Evolutionary conservation across 768 basidiomycete species (phyloP).

Genomic region (Epithele typhae): DNA sequence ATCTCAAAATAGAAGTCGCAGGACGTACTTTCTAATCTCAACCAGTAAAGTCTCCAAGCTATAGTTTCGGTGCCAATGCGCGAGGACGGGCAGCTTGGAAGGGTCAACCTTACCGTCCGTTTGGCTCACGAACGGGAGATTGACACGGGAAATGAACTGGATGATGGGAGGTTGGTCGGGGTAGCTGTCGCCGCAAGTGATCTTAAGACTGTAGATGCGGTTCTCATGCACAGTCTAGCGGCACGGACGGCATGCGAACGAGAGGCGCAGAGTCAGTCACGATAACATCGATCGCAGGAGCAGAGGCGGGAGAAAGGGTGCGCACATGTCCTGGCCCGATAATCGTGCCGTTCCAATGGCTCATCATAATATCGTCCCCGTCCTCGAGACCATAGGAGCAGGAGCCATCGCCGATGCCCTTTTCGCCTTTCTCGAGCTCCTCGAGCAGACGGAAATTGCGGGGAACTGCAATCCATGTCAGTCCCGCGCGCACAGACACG

Average conservation of each 20-base stretch:
- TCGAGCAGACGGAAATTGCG: slow-evolving; percentile 95
- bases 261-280: slow-evolving; percentile 9
- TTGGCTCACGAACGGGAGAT: slow-evolving; percentile 86
- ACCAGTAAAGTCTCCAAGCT: slow-evolving; percentile 89
- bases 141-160: slow-evolving; percentile 85
- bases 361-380: slow-evolving; percentile 95
- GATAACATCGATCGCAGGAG: slow-evolving; percentile 10
- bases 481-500: neutral
- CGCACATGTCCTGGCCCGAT: slow-evolving; percentile 96
- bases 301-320: neutral
- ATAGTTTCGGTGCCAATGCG: slow-evolving; percentile 67
- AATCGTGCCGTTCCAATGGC: slow-evolving; percentile 98
- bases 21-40: slow-evolving; percentile 81
- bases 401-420: slow-evolving; percentile 97
- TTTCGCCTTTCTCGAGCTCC: slow-evolving; percentile 99
- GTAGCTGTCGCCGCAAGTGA: slow-evolving; percentile 73
- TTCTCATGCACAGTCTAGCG: slow-evolving; percentile 94
- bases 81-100: slow-evolving; percentile 64
- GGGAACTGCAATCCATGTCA: slow-evolving; percentile 57
- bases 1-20: neutral
- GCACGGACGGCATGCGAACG: slow-evolving; percentile 7
- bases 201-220: slow-evolving; percentile 94
- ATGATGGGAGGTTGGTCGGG: slow-evolving; percentile 77
- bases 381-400: slow-evolving; percentile 97
- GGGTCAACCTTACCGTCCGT: slow-evolving; percentile 75